Evolutionary conservation across 352 stramenopile genomes (phyloP).

Genomic region (Globisporangium paddicum): DNA sequence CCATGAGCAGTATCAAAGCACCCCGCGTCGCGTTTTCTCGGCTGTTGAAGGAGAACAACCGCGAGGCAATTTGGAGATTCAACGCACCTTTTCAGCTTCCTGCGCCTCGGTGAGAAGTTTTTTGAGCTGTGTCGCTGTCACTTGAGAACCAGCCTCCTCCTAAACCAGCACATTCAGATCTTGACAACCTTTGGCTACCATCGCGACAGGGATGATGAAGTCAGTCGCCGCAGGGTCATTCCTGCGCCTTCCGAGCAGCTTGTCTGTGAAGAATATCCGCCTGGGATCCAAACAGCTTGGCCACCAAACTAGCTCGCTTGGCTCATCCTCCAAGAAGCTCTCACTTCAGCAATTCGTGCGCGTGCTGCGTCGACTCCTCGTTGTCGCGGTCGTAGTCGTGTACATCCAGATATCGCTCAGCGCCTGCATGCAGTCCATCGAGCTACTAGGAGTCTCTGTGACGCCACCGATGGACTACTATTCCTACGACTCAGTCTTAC

Average conservation of each 20-base stretch:
- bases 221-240: not conserved
- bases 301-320: not conserved
- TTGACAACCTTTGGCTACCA: no score
- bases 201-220: not conserved
- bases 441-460: not conserved
- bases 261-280: not conserved
- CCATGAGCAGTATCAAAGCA: no score
- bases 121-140: no score
- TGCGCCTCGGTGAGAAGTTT: no score
- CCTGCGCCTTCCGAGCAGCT: not conserved
- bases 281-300: not conserved
- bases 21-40: no score
- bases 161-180: no score
- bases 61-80: no score
- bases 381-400: not conserved
- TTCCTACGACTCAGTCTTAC: not conserved
- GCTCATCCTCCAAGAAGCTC: no score
- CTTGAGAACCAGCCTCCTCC: no score
- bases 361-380: not conserved
- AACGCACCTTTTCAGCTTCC: no score
- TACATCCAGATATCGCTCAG: slow-evolving; percentile 3
- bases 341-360: not conserved
- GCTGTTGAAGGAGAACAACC: no score
- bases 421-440: not conserved
- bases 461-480: not conserved